Conservation (phyloP, 805 yeast species). For the Teunomyces barrocoloradensis region DNA sequence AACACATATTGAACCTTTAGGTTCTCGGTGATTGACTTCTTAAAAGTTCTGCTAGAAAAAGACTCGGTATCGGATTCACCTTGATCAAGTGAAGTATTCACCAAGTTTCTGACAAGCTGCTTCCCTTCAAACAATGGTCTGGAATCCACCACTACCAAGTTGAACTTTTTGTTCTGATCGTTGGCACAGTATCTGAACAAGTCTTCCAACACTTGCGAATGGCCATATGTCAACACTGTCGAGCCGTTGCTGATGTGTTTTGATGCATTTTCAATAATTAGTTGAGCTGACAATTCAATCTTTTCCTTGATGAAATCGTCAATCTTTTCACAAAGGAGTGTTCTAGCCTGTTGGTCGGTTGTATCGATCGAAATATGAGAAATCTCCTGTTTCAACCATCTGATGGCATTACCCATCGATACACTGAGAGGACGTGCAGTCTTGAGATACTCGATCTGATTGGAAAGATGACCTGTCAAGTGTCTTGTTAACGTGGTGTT, state of each 20-base stretch:
- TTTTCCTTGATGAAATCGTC: constrained; percentile 82
- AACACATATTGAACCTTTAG: constrained; percentile 76
- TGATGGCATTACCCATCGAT: constrained; percentile 95
- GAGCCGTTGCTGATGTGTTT: constrained; percentile 72
- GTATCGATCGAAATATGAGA: constrained; percentile 75
- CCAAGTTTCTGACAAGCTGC: constrained; percentile 62
- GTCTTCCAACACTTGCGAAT: constrained; percentile 77
- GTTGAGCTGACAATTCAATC: constrained; percentile 75
- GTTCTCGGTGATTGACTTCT: constrained; percentile 43
- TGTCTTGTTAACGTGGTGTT: constrained; percentile 85
- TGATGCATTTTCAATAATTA: constrained; percentile 79
- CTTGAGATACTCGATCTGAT: constrained; percentile 89
- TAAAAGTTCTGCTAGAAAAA: constrained; percentile 14
- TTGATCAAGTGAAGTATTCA: constrained; percentile 38
- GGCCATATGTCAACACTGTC: constrained; percentile 83
- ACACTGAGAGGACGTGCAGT: constrained; percentile 88
- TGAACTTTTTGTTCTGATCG: constrained; percentile 61
- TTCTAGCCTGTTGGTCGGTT: constrained; percentile 66
- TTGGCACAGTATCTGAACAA: constrained; percentile 66
- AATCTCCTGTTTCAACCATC: constrained; percentile 95
- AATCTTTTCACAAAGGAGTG: constrained; percentile 59
- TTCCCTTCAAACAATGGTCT: constrained; percentile 95
- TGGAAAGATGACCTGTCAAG: constrained; percentile 80
- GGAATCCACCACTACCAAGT: constrained; percentile 85
- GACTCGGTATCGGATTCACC: constrained; percentile 17